Conservation (phyloP, 176 grass and related monocot species). For the Cenchrus americanus region DNA sequence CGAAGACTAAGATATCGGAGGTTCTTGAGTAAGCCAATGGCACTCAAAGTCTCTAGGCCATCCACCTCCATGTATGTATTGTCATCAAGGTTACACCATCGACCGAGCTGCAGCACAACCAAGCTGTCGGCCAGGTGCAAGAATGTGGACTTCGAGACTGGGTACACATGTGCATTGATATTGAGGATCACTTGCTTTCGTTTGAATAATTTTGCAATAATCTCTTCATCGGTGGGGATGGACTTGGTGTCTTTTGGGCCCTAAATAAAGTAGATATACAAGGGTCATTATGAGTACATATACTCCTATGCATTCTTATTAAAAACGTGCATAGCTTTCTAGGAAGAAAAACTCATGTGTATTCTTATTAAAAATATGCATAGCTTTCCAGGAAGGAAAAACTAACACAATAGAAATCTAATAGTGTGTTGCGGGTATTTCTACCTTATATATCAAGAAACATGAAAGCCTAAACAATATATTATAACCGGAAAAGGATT, state of each 20-base stretch:
- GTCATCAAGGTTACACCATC: conserved; percentile 26
- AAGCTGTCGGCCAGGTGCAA: neutral
- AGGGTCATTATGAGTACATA: neutral
- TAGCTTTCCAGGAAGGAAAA: neutral
- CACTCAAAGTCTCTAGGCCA: neutral
- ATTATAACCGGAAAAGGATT: neutral
- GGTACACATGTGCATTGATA: conserved; percentile 43
- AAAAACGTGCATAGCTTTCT: too few relatives aligned
- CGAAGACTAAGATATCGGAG: conserved; percentile 42
- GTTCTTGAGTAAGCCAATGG: conserved; percentile 26
- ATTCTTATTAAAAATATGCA: too few relatives aligned
- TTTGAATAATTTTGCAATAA: neutral
- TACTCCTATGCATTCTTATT: too few relatives aligned
- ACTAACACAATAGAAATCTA: neutral
- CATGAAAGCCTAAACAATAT: neutral
- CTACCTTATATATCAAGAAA: neutral
- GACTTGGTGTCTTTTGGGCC: neutral
- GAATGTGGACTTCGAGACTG: neutral
- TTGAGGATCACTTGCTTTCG: conserved; percentile 32
- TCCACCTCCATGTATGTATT: conserved; percentile 47
- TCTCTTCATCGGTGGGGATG: fast-evolving
- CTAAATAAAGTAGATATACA: neutral
- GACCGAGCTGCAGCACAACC: conserved; percentile 33
- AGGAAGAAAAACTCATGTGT: neutral
- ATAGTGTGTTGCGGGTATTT: neutral